A percentile compares a stretch with the other conserved stretches of the same genome.
Evolutionary conservation across 768 basidiomycete genomes (phyloP).

Genomic region (Lactifluus volemus): DNA sequence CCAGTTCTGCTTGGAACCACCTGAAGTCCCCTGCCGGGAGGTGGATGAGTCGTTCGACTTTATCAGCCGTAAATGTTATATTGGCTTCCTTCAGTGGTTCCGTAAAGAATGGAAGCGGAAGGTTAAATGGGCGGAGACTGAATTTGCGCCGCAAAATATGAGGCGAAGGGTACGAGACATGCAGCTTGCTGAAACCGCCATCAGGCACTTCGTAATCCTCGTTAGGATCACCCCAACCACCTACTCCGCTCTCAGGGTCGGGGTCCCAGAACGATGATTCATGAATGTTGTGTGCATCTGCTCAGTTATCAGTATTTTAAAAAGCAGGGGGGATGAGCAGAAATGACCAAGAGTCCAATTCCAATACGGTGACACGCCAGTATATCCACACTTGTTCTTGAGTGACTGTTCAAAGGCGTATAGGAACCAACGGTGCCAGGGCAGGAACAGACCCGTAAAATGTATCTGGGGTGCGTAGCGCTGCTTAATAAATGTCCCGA

Average conservation of each 20-base stretch:
- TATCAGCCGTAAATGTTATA: constrained; percentile 22
- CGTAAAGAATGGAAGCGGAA: constrained; percentile 13
- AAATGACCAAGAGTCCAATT: constrained; percentile 23
- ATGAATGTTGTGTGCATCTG: constrained; percentile 22
- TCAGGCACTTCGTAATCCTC: constrained; percentile 21
- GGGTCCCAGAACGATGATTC: constrained; percentile 22
- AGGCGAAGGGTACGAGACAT: constrained; percentile 27
- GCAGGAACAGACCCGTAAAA: constrained; percentile 22
- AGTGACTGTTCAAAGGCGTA: constrained; percentile 20
- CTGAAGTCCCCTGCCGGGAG: constrained; percentile 27
- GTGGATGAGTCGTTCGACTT: constrained; percentile 23
- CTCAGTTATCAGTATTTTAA: not conserved
- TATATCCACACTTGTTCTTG: constrained; percentile 22
- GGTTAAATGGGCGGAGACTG: constrained; percentile 26
- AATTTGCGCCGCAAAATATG: constrained; percentile 29
- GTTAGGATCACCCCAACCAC: constrained; percentile 24
- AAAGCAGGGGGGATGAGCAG: not conserved
- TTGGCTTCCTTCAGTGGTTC: constrained; percentile 23
- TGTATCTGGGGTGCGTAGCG: constrained; percentile 17
- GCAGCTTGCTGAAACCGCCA: constrained; percentile 25
- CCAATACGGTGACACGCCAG: constrained; percentile 24
- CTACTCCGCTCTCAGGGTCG: constrained; percentile 22
- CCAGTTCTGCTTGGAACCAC: constrained; percentile 27
- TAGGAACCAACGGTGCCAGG: constrained; percentile 25
- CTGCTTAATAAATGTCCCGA: not conserved